phyloP scores from a whole-genome alignment of 2,329 filamentous ascomycete species.

The Diaporthe ampelina region DNA sequence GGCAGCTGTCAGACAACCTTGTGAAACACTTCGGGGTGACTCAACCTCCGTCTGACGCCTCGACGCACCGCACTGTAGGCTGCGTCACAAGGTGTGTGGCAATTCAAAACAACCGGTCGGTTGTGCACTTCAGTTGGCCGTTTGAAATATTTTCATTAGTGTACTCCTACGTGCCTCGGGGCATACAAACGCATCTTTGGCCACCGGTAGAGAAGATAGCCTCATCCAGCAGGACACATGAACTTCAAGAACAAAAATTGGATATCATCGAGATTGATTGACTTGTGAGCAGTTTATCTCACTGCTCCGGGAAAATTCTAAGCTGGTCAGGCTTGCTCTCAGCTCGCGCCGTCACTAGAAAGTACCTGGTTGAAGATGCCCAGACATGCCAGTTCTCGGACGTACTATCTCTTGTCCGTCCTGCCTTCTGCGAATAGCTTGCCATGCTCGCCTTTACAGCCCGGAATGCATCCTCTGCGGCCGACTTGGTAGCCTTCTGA shows the following conservation, averaged over 20 bases:
- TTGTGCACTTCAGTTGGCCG: neutral
- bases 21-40: constrained; percentile 28
- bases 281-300: no score
- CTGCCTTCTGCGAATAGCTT: neutral
- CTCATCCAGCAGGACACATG: neutral
- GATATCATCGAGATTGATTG: no score
- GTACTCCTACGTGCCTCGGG: neutral
- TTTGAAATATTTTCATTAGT: neutral
- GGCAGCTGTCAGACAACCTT: constrained; percentile 3
- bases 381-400: no score
- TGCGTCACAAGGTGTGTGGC: constrained; percentile 1
- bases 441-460: neutral
- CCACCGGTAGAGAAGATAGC: no score
- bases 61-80: neutral
- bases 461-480: neutral
- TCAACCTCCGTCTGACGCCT: constrained; percentile 32
- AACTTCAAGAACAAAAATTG: no score
- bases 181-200: neutral
- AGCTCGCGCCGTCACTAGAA: neutral
- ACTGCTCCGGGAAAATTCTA: neutral
- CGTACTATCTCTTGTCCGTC: neutral
- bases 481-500: no score
- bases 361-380: no score
- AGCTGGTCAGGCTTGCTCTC: no score
- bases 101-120: neutral